Percentiles rank a stretch among this genome's conserved stretches.
Evolutionary conservation across 371 early-diverging fungal species (phyloP).

Genomic region (Mucor racemosus): DNA sequence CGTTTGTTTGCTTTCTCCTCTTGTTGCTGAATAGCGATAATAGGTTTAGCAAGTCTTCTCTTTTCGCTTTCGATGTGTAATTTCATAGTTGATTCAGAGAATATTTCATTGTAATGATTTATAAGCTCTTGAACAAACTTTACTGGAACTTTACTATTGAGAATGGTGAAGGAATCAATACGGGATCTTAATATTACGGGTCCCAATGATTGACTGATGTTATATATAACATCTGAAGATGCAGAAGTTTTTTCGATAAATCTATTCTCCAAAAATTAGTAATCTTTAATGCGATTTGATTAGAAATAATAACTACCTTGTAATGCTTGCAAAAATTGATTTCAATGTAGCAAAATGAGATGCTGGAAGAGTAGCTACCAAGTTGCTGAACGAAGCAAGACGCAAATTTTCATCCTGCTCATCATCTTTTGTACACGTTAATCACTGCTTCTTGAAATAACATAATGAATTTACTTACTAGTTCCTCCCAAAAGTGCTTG

Average conservation of each 20-base stretch:
- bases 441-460: too few species aligned
- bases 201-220: conserved; percentile 58
- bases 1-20: conserved; percentile 23
- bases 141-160: conserved; percentile 60
- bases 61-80: conserved; percentile 49
- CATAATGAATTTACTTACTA: conserved; percentile 29
- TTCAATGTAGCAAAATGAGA: conserved; percentile 60
- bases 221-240: conserved; percentile 9
- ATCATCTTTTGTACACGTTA: conserved; percentile 9
- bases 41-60: conserved; percentile 38
- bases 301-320: conserved; percentile 34
- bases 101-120: conserved; percentile 35
- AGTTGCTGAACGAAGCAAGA: conserved; percentile 54
- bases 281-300: neutral
- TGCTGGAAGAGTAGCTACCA: conserved; percentile 61
- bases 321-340: conserved; percentile 46
- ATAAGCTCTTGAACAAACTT: conserved; percentile 58
- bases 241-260: conserved; percentile 8
- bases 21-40: conserved; percentile 26
- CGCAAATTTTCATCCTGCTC: conserved; percentile 54
- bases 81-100: conserved; percentile 37
- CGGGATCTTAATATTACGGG: conserved; percentile 59
- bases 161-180: conserved; percentile 51
- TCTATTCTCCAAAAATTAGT: neutral
- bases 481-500: conserved; percentile 65